These are phyloP conservation scores for Rosa multiflora DNA, from an alignment of 306 rosid genomes.

Conservation along the genomic window DNA sequence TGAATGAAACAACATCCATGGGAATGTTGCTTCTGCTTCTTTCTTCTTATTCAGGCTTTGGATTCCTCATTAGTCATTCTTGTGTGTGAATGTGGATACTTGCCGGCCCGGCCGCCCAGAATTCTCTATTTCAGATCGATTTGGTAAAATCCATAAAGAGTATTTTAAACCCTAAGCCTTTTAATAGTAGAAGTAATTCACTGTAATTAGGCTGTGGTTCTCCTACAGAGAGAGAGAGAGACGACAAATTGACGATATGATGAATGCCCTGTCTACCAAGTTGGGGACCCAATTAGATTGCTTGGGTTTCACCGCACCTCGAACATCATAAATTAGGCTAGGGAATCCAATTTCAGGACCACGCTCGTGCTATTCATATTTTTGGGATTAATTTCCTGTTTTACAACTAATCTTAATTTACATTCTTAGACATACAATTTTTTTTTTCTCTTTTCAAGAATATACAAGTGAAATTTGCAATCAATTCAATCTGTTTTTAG, in stretches of 20 bases:
- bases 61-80: not conserved
- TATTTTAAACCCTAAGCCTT: not conserved
- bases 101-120: not conserved
- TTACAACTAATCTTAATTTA: not conserved
- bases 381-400: not conserved
- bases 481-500: too few relatives aligned
- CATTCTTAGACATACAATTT: not conserved
- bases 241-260: conserved; percentile 15
- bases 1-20: conserved; percentile 6
- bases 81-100: not conserved
- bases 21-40: not conserved
- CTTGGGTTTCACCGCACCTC: conserved; percentile 60
- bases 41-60: not conserved
- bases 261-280: conserved; percentile 9
- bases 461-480: too few relatives aligned
- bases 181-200: not conserved
- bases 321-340: conserved; percentile 23
- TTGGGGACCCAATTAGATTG: conserved; percentile 43
- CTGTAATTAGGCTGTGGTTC: not conserved
- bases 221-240: not conserved
- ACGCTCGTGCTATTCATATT: conserved; percentile 8
- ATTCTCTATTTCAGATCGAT: not conserved
- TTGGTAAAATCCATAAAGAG: not conserved
- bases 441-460: too few relatives aligned
- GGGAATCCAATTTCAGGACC: conserved; percentile 32